Evolutionary conservation across 345 rosid species (phyloP), one percentile per base, ranked within the genome.

Genomic region (Populus alba): DNA sequence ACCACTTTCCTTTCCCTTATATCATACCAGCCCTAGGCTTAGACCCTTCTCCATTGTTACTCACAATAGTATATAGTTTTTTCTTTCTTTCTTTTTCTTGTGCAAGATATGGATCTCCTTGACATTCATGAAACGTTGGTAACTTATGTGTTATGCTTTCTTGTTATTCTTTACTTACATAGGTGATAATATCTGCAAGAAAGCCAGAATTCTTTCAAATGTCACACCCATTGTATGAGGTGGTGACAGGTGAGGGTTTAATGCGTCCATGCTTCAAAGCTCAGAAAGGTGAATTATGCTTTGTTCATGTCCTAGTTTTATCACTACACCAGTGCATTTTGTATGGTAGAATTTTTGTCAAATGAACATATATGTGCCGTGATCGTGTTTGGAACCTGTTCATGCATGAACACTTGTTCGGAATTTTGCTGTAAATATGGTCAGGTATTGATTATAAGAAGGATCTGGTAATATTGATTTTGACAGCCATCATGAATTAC

Each of bases 251-350:
- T 66, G 98, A 93, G 81, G 98, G 98, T 70, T 87, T 95, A 75
- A 91, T 95, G 98, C 94, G 95, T 65, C 98, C 98, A 71, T 93
- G 97, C 88, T 95, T 93, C 93, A 92, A 93, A 87, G 95, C 98
- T 81, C 70, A 27, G 53, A 88, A 86, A 88, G 98, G 98, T 94
- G 79, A 80, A 83, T 69, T 65, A 61, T 75, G 68, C 70, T 76
- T 77, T 66, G 49, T 45, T 51, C 63, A 39, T 75, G 20, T 66
- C 49, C 53, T 85, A 83, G 39, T 72, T 70, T 47, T 37, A 41
- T 33, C 25, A 20, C 11, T 68, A 20, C 51, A 13, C 45, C 51
- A 69, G 55, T 43, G 25, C 55, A 69, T 38, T 7, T 16, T 9
- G 18, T 41, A 18, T 38, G 45, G 23, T 17, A 38, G 31, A 35